Conservation (phyloP, 1,284 basidiomycete genomes). For the Irpex sp. region DNA sequence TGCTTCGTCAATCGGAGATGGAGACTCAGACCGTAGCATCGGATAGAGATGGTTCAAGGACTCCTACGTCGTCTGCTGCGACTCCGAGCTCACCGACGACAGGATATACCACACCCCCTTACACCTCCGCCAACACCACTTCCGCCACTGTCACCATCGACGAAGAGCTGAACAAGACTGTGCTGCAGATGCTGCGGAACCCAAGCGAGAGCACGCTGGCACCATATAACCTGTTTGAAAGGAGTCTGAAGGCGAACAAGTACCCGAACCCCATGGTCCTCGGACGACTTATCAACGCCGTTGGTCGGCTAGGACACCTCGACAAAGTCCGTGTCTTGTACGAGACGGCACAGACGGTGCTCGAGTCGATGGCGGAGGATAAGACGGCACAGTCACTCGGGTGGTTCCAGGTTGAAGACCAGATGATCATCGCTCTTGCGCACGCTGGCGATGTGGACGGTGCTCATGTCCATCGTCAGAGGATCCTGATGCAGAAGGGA, state of each 20-base stretch:
- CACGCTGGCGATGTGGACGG: constrained; percentile 77
- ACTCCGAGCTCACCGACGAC: neutral
- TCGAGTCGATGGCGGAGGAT: constrained; percentile 42
- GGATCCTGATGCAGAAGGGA: constrained; percentile 76
- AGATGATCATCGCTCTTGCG: constrained; percentile 83
- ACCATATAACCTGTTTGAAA: constrained; percentile 37
- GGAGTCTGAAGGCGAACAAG: constrained; percentile 32
- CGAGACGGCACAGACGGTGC: constrained; percentile 60
- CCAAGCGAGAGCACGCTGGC: constrained; percentile 21
- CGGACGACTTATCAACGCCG: constrained; percentile 60
- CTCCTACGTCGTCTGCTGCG: neutral
- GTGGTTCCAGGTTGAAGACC: constrained; percentile 83
- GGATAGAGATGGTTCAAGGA: neutral
- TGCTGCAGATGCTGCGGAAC: constrained; percentile 36
- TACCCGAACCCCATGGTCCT: constrained; percentile 55
- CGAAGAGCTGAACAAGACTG: constrained; percentile 31
- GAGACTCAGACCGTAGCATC: neutral
- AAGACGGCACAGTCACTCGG: constrained; percentile 49
- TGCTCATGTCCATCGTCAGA: constrained; percentile 78
- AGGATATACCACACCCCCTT: constrained; percentile 2
- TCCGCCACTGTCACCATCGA: constrained; percentile 23
- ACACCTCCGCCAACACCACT: too few relatives aligned
- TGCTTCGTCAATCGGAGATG: neutral
- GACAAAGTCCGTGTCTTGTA: constrained; percentile 69
- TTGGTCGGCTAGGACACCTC: constrained; percentile 63